A percentile compares a stretch with the other conserved stretches of the same genome.
phyloP scores from a whole-genome alignment of 495 filamentous ascomycete genomes.

The Neurospora sp. region DNA sequence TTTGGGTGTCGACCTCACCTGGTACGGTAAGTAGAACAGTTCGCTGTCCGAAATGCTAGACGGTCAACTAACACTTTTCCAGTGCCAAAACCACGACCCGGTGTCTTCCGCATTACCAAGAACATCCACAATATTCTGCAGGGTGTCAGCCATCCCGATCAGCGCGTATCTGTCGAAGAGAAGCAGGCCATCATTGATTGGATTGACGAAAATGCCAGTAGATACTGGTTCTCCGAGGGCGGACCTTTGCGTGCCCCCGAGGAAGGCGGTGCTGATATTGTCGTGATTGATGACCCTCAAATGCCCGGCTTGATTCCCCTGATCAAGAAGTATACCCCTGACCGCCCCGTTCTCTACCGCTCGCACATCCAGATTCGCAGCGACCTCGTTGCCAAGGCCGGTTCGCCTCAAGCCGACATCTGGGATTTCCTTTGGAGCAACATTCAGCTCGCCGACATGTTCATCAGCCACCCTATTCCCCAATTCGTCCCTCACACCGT shows the following conservation, averaged over 20 bases:
- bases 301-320: slow-evolving; percentile 76
- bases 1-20: slow-evolving; percentile 59
- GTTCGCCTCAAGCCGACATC: slow-evolving; percentile 59
- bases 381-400: slow-evolving; percentile 54
- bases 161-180: slow-evolving; percentile 51
- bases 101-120: slow-evolving; percentile 81
- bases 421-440: slow-evolving; percentile 72
- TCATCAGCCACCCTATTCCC: slow-evolving; percentile 76
- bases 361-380: slow-evolving; percentile 79
- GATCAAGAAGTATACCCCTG: slow-evolving; percentile 58
- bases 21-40: slow-evolving; percentile 47
- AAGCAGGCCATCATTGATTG: slow-evolving; percentile 55
- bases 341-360: slow-evolving; percentile 71
- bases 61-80: slow-evolving; percentile 3
- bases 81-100: slow-evolving; percentile 77
- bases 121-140: slow-evolving; percentile 90
- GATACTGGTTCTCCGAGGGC: slow-evolving; percentile 62
- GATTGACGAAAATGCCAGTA: slow-evolving; percentile 65
- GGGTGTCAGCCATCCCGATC: slow-evolving; percentile 56
- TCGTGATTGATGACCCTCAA: slow-evolving; percentile 80
- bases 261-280: slow-evolving; percentile 68
- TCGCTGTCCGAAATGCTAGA: slow-evolving; percentile 32
- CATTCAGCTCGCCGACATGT: slow-evolving; percentile 64
- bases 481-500: slow-evolving; percentile 66
- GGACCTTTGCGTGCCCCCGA: slow-evolving; percentile 58